These are phyloP conservation scores for Breviolum minutum DNA, from an alignment of 73 alveolate genomes.

Conservation along the genomic window DNA sequence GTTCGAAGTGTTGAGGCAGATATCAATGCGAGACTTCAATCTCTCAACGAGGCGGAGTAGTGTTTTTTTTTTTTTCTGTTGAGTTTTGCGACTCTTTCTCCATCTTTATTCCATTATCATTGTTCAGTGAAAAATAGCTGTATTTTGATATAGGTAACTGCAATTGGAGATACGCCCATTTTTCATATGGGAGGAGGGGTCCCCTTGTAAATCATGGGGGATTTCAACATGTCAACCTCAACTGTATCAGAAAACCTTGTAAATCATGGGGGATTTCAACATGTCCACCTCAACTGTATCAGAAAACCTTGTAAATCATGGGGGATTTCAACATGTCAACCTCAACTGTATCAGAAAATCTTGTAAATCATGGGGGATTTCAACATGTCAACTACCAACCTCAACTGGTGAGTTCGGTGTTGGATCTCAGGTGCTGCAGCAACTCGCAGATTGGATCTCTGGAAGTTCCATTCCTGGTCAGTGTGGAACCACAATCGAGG, in stretches of 20 bases:
- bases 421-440: constrained; percentile 29
- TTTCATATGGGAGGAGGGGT: too few relatives aligned
- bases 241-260: too few relatives aligned
- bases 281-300: too few relatives aligned
- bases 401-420: neutral
- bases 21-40: neutral
- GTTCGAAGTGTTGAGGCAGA: neutral
- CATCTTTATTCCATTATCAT: neutral
- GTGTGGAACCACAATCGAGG: neutral
- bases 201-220: too few relatives aligned
- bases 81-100: neutral
- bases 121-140: too few relatives aligned
- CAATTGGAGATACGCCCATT: too few relatives aligned
- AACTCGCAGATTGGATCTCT: neutral
- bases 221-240: too few relatives aligned
- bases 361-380: neutral
- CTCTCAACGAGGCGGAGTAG: neutral
- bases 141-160: too few relatives aligned
- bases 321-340: too few relatives aligned
- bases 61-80: neutral
- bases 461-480: constrained; percentile 29
- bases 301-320: too few relatives aligned
- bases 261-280: too few relatives aligned
- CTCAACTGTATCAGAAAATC: neutral
- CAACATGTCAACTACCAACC: too few relatives aligned